A percentile compares a stretch with the other conserved stretches of the same genome.
Conservation (phyloP, 805 yeast species). For the Phaffomyces thermotolerans region DNA sequence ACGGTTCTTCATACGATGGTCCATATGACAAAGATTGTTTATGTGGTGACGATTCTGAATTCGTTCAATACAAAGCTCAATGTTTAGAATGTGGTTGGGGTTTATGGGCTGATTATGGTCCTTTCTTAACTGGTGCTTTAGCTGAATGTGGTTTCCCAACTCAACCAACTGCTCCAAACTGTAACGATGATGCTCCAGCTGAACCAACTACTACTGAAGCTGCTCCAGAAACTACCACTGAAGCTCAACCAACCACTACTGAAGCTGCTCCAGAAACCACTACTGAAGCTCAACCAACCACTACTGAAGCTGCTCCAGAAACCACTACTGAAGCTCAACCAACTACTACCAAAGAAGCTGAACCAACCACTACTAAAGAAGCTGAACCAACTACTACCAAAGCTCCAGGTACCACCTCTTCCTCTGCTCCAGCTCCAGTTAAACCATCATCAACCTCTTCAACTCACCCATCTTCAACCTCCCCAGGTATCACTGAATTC, state of each 20-base stretch:
- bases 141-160: conserved; percentile 6
- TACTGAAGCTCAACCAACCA: not conserved
- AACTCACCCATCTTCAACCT: not conserved
- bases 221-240: not conserved
- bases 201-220: not conserved
- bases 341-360: conserved; percentile 1
- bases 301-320: not conserved
- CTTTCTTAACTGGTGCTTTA: conserved; percentile 1
- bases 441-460: not conserved
- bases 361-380: not conserved
- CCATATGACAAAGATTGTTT: conserved; percentile 6
- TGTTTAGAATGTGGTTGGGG: conserved; percentile 10
- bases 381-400: not conserved
- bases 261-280: not conserved
- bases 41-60: conserved; percentile 4
- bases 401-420: not conserved
- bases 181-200: not conserved
- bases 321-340: not conserved
- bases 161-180: conserved; percentile 8
- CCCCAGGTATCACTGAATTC: not conserved
- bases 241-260: not conserved
- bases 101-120: conserved; percentile 6
- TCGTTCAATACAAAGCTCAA: not conserved
- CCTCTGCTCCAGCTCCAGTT: not conserved
- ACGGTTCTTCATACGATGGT: not conserved